These are phyloP conservation scores for Lathyrus aphaca DNA, from an alignment of 306 rosid genomes.

Conservation along the genomic window DNA sequence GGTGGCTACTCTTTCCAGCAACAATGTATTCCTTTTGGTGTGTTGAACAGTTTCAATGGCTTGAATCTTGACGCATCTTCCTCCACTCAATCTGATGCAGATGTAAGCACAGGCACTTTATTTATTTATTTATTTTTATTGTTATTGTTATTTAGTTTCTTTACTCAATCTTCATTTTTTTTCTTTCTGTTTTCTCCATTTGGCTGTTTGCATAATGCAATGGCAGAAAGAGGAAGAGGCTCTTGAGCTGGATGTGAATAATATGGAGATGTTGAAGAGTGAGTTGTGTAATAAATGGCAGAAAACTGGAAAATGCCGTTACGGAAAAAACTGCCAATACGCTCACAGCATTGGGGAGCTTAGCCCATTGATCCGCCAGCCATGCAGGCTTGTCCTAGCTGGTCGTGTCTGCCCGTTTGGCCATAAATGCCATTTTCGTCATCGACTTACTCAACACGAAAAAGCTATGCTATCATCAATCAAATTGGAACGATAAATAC, in stretches of 20 bases:
- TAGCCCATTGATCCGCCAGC: conserved; percentile 91
- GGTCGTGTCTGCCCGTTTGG: conserved; percentile 81
- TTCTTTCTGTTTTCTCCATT: too few relatives aligned
- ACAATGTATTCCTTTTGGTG: neutral
- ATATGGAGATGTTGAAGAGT: too few relatives aligned
- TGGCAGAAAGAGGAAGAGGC: too few relatives aligned
- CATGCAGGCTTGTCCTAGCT: conserved; percentile 69
- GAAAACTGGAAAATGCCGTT: conserved; percentile 38
- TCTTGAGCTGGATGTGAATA: too few relatives aligned
- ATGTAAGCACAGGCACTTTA: too few relatives aligned
- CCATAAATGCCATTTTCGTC: conserved; percentile 97
- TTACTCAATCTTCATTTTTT: too few relatives aligned
- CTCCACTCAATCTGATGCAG: too few relatives aligned
- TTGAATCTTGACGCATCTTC: neutral
- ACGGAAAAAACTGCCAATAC: conserved; percentile 76
- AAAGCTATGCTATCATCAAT: conserved; percentile 44
- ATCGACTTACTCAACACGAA: conserved; percentile 72
- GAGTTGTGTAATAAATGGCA: conserved; percentile 98
- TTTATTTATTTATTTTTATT: too few relatives aligned
- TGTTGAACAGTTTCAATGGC: conserved; percentile 45
- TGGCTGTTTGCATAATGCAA: too few relatives aligned
- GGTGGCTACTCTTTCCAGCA: conserved; percentile 43
- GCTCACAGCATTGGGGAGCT: conserved; percentile 92
- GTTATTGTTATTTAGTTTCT: too few relatives aligned
- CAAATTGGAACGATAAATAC: conserved; percentile 47